These are phyloP conservation scores for Edaphochlamys debaryana DNA, from an alignment of 139 green algal genomes.

Conservation along the genomic window DNA sequence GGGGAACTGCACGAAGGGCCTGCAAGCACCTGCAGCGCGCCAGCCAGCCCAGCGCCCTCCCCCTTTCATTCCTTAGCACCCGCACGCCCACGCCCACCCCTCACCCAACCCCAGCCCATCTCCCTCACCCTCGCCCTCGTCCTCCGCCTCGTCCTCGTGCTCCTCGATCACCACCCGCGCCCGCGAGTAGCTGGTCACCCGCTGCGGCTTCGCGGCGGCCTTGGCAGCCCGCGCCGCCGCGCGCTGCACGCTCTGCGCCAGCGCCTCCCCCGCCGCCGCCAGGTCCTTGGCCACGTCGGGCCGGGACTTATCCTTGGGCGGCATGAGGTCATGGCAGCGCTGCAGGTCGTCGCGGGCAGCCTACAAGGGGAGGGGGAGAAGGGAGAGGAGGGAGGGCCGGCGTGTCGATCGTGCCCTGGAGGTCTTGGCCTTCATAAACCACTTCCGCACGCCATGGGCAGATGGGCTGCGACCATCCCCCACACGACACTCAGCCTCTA, in stretches of 20 bases:
- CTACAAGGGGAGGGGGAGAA: neutral
- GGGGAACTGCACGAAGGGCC: neutral
- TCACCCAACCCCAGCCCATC: too few relatives aligned
- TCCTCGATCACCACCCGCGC: constrained; percentile 41
- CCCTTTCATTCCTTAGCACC: too few relatives aligned
- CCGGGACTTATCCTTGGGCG: constrained; percentile 1
- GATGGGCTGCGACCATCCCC: too few relatives aligned
- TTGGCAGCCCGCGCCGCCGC: neutral
- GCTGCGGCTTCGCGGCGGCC: constrained; percentile 24
- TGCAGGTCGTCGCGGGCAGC: constrained; percentile 29
- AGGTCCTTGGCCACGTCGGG: constrained; percentile 19
- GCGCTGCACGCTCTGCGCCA: neutral
- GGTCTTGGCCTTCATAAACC: too few relatives aligned
- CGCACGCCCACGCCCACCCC: too few relatives aligned
- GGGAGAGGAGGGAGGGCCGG: neutral
- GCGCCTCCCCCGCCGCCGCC: neutral
- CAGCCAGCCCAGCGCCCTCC: too few relatives aligned
- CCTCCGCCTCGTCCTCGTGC: constrained; percentile 35
- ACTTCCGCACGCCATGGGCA: too few relatives aligned
- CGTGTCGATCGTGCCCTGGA: too few relatives aligned
- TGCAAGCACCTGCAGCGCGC: neutral
- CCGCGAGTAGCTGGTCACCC: constrained; percentile 30
- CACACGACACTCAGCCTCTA: too few relatives aligned
- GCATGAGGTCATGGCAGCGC: constrained; percentile 19
- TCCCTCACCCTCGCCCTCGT: constrained; percentile 26